Evolutionary conservation across 768 basidiomycete species (phyloP).

Genomic region (Trametes sanguinea): DNA sequence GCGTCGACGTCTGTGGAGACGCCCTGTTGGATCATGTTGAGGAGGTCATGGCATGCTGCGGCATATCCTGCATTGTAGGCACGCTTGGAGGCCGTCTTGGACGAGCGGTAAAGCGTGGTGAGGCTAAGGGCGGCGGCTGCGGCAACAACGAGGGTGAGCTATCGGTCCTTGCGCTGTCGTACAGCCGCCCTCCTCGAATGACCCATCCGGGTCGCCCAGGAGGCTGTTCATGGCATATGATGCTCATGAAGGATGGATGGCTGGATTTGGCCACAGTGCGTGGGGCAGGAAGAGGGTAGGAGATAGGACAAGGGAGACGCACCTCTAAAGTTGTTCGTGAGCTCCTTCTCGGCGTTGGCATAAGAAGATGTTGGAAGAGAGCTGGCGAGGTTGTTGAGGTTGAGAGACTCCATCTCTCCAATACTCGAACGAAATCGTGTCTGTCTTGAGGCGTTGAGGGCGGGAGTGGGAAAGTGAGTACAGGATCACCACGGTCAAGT

Average conservation of each 20-base stretch:
- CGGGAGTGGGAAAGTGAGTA: background rate
- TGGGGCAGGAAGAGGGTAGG: constrained; percentile 16
- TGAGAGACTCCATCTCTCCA: constrained; percentile 44
- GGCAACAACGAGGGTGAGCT: constrained; percentile 9
- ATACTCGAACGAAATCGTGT: background rate
- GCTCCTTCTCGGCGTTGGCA: constrained; percentile 79
- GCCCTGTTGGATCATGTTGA: constrained; percentile 81
- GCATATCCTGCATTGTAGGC: constrained; percentile 83
- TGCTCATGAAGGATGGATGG: background rate
- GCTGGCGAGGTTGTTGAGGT: constrained; percentile 75
- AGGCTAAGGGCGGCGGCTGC: constrained; percentile 82
- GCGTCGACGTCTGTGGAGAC: constrained; percentile 60
- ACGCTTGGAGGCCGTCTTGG: constrained; percentile 71
- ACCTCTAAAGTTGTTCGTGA: constrained; percentile 85
- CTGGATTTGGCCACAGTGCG: background rate
- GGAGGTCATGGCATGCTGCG: constrained; percentile 75
- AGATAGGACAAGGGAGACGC: constrained; percentile 5
- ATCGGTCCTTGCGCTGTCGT: background rate
- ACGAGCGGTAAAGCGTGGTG: constrained; percentile 82
- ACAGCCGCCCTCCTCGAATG: background rate
- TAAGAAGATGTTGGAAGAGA: constrained; percentile 69
- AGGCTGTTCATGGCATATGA: too few relatives aligned
- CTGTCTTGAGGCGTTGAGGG: background rate
- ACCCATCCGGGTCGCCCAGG: background rate
- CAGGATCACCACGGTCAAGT: background rate